Conservation (phyloP, 441 rosid genomes). For the Aquilaria agallochum region DNA sequence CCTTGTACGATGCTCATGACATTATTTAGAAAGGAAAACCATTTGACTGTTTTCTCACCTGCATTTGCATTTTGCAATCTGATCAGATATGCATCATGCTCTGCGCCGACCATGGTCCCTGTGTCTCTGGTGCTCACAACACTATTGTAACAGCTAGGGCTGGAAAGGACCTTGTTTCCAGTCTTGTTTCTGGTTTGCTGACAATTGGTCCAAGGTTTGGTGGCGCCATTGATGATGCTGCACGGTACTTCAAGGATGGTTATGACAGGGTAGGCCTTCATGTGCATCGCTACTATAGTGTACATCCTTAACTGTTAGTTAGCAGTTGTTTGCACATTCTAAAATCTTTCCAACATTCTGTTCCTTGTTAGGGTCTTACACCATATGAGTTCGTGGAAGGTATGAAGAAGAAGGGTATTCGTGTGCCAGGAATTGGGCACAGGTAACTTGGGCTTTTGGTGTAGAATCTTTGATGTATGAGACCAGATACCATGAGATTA, state of each 20-base stretch:
- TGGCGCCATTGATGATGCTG: constrained; percentile 97
- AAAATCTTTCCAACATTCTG: constrained; percentile 13
- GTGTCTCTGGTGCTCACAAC: constrained; percentile 98
- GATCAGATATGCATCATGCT: constrained; percentile 90
- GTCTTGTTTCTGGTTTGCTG: constrained; percentile 92
- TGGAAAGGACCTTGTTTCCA: constrained; percentile 96
- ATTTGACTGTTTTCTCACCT: constrained; percentile 12
- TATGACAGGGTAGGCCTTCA: constrained; percentile 62
- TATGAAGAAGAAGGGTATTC: constrained; percentile 98
- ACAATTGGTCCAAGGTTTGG: constrained; percentile 98
- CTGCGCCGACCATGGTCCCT: constrained; percentile 97
- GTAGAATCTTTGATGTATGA: constrained; percentile 3
- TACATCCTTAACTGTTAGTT: background rate
- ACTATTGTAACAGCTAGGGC: constrained; percentile 96
- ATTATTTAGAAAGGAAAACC: constrained; percentile 6
- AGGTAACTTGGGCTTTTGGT: constrained; percentile 41
- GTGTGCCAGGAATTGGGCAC: constrained; percentile 98
- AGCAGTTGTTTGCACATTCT: constrained; percentile 7
- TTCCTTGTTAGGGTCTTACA: constrained; percentile 55
- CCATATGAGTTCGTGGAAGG: constrained; percentile 90
- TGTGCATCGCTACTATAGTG: background rate
- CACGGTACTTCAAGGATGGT: constrained; percentile 96
- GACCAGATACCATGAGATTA: constrained; percentile 4
- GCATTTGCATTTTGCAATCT: constrained; percentile 17
- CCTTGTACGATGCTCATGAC: background rate